Evolutionary conservation across 352 stramenopile species (phyloP).

Genomic region (Pythium aristosporum): DNA sequence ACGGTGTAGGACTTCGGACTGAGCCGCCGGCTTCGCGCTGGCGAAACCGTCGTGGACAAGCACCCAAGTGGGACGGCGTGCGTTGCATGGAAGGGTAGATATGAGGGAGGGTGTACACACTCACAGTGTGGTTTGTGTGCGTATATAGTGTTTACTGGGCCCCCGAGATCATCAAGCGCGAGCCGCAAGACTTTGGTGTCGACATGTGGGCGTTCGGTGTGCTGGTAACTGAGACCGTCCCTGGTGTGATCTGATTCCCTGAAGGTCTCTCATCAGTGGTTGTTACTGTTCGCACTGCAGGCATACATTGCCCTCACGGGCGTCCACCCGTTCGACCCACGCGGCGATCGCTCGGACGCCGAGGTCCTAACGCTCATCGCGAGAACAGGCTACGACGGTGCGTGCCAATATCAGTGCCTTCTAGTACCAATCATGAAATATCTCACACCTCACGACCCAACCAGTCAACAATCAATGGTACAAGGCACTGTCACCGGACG

Average conservation of each 20-base stretch:
- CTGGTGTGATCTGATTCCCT: neutral
- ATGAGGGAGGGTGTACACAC: neutral
- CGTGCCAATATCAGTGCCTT: neutral
- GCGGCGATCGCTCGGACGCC: conserved; percentile 64
- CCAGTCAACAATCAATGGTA: conserved; percentile 74
- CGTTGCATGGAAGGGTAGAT: conserved; percentile 8
- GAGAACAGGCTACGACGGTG: conserved; percentile 60
- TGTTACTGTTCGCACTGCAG: conserved; percentile 15
- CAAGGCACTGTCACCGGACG: conserved; percentile 46
- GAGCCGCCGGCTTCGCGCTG: conserved; percentile 40
- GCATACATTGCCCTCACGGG: conserved; percentile 76
- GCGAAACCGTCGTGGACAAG: conserved; percentile 52
- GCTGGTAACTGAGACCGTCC: conserved; percentile 31
- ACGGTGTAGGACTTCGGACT: conserved; percentile 57
- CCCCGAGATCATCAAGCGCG: conserved; percentile 69
- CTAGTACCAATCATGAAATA: neutral
- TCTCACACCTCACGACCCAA: neutral
- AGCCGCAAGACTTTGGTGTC: conserved; percentile 67
- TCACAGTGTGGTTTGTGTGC: conserved; percentile 1
- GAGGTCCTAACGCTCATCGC: conserved; percentile 67
- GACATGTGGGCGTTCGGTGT: conserved; percentile 85
- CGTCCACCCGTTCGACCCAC: conserved; percentile 75
- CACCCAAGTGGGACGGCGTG: conserved; percentile 70
- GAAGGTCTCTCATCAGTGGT: neutral
- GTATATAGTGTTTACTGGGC: conserved; percentile 67